Evolutionary conservation across 2,329 filamentous ascomycete species (phyloP).

Genomic region (Dactylella cylindrospora): DNA sequence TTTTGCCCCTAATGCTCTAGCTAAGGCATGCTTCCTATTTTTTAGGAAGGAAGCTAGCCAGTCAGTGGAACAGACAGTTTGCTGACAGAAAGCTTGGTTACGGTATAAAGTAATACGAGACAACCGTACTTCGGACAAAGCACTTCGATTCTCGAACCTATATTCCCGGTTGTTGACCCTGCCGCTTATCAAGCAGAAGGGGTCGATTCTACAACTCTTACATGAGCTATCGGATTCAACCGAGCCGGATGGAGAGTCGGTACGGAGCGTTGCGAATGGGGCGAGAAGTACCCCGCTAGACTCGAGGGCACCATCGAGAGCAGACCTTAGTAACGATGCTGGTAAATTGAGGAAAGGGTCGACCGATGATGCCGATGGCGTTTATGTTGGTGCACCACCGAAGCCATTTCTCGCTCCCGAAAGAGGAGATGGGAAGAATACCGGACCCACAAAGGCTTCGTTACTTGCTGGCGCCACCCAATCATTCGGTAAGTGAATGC

Average conservation of each 20-base stretch:
- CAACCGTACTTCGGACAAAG: conserved; percentile 71
- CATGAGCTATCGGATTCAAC: conserved; percentile 75
- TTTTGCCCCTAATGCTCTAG: conserved; percentile 1
- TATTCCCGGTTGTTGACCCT: conserved; percentile 87
- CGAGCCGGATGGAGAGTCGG: conserved; percentile 7
- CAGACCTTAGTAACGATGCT: conserved; percentile 9
- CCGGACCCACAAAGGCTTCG: conserved; percentile 25
- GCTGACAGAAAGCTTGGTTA: conserved; percentile 24
- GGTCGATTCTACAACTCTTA: conserved; percentile 90
- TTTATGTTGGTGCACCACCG: conserved; percentile 26
- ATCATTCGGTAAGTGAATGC: conserved; percentile 28
- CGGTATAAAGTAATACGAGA: conserved; percentile 66
- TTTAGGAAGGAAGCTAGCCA: not conserved
- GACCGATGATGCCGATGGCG: conserved; percentile 10
- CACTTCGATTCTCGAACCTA: conserved; percentile 82
- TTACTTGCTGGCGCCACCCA: conserved; percentile 31
- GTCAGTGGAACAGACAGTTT: conserved; percentile 10
- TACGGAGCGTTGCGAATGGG: conserved; percentile 14
- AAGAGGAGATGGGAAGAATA: conserved; percentile 20
- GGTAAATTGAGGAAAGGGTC: conserved; percentile 17
- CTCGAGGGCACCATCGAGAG: conserved; percentile 24
- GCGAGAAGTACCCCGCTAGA: conserved; percentile 42
- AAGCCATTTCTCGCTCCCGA: conserved; percentile 39
- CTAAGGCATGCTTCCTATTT: conserved; percentile 38
- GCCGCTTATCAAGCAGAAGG: conserved; percentile 91